A percentile compares a stretch with the other conserved stretches of the same genome.
These are phyloP conservation scores for Cladosporium sp. DNA, from an alignment of 2,329 filamentous ascomycete species.

Conservation along the genomic window DNA sequence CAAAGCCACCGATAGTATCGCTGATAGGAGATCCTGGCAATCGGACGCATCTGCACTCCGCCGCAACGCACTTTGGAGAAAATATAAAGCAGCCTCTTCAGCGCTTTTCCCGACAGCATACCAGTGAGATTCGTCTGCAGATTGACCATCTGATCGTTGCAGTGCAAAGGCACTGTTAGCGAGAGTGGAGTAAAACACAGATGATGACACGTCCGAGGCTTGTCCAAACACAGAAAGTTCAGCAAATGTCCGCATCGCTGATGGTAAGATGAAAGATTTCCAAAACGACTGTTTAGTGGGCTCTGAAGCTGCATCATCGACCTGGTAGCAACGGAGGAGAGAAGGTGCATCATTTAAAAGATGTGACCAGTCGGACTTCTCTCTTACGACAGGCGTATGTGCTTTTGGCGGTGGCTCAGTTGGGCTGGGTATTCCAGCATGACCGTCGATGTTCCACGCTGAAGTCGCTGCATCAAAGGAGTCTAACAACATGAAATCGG, in stretches of 20 bases:
- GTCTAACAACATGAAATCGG: not conserved
- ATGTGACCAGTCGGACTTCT: not conserved
- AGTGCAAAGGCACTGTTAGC: not conserved
- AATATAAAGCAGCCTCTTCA: not conserved
- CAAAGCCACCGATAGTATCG: not conserved
- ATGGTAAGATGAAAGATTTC: not conserved
- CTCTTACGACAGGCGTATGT: not conserved
- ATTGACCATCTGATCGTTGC: not conserved
- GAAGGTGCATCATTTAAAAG: not conserved
- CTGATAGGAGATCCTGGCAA: not conserved
- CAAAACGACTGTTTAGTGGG: constrained; percentile 1
- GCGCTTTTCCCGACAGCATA: not conserved
- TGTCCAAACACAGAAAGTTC: constrained; percentile 1
- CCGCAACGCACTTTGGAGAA: not conserved
- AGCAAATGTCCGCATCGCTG: constrained; percentile 4
- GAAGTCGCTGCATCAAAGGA: not conserved
- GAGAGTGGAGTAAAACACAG: constrained; percentile 4
- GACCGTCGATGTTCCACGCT: not conserved
- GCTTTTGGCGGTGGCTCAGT: not conserved
- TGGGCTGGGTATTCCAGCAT: not conserved
- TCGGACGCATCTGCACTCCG: not conserved
- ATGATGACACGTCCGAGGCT: not conserved
- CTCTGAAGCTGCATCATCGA: not conserved
- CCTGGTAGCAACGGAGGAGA: not conserved
- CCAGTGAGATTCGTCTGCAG: not conserved